Base-by-base conservation (phyloP, 192 early-diverging fungal genomes). In the Coemansia sp. region DNA sequence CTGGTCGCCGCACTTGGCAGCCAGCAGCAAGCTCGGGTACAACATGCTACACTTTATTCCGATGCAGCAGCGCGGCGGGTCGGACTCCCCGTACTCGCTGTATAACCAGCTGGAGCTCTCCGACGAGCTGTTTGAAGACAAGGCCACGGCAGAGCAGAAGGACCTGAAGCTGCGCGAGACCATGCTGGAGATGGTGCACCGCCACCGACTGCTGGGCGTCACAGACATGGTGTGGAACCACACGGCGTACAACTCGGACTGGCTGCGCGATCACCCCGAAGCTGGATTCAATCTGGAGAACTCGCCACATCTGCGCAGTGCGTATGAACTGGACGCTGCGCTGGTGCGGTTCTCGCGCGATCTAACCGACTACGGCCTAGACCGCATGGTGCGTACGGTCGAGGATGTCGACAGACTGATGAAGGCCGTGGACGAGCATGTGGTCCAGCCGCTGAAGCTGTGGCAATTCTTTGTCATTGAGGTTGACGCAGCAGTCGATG, bases 161-260 rank as follows among this genome's bases (percentile, higher is more conserved):
- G 89, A 92, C 64, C 87, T 90, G 67, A 77, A 82, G 29, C 83
- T 88, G 29, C 68, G 88, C 53, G 67, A 97, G 45, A 60, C 59
- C 27, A 49, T 74, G 41, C 68, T 83, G 19, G 72, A 86, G 37
- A 89, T 96, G 61, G 79, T 87, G 58, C 71, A 86, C 9, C 84
- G 88, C 32, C 88, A 88, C 75, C 87, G 86, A 0, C 85, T 96
- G 56, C 79, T 99, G 40, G 88, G 87, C 41, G 78, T 92, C 40
- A 94, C 94, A 10, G 98, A 99, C 80, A 88, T 99, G 65, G 98
- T 99, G 3, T 99, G 95, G 96, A 99, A 99, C 83, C 98, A 99
- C 80, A 99, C 96, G 20, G 92, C 95, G 24, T 89, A 88, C 77
- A 92, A 97, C 69, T 93, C 93, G n/a, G 79, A 74, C n/a, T 99